Percentiles rank a stretch among this genome's conserved stretches.
Conservation (phyloP, 2,329 filamentous ascomycete genomes). For the Sporothrix globosa region DNA sequence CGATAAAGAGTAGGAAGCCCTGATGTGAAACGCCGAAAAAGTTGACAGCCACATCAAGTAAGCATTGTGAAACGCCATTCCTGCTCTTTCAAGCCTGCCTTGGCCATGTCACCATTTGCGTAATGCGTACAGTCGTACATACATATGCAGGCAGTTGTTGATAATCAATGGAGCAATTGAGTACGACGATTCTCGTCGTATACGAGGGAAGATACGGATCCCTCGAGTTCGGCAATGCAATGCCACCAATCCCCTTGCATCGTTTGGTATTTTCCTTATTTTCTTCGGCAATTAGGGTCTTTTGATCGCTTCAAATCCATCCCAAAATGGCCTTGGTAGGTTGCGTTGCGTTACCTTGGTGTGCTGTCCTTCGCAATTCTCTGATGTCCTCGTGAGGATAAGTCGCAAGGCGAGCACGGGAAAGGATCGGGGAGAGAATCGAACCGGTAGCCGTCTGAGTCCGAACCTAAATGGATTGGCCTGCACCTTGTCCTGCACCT, state of each 20-base stretch:
- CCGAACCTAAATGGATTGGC: background rate
- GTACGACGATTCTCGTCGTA: background rate
- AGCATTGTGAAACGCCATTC: slow-evolving; percentile 5
- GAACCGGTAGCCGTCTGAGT: slow-evolving; percentile 9
- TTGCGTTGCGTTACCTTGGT: background rate
- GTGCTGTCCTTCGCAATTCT: background rate
- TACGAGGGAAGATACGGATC: background rate
- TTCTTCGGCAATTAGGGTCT: background rate
- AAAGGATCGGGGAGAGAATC: slow-evolving; percentile 6
- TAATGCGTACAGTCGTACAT: background rate
- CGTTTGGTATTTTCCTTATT: background rate
- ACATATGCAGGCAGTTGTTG: background rate
- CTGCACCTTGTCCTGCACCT: too few relatives aligned
- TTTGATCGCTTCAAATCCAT: background rate
- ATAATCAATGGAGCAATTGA: background rate
- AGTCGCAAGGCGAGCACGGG: background rate
- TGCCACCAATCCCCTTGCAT: background rate
- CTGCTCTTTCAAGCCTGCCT: too few relatives aligned
- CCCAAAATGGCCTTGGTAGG: background rate
- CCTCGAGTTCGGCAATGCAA: background rate
- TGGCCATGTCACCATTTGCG: too few relatives aligned
- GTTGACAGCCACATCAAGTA: background rate
- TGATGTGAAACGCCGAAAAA: too few relatives aligned
- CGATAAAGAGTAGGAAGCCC: background rate
- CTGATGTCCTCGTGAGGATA: slow-evolving; percentile 1